phyloP scores from a whole-genome alignment of 306 rosid genomes.

The Acmispon strigosus region DNA sequence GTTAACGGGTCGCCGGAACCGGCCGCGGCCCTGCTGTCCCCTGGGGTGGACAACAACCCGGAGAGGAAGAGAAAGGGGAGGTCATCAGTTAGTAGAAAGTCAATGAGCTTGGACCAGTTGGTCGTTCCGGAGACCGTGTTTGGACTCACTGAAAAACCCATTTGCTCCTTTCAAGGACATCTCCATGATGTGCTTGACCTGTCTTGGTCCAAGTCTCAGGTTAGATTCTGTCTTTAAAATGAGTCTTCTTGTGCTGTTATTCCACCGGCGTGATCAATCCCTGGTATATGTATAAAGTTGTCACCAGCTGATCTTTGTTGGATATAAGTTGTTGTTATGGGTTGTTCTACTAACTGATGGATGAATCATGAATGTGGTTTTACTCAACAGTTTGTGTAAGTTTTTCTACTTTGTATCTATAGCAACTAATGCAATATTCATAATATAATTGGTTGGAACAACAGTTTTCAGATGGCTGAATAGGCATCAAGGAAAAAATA shows the following conservation, averaged over 20 bases:
- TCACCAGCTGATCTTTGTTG: neutral
- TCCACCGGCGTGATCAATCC: neutral
- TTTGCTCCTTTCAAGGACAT: constrained; percentile 87
- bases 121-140: constrained; percentile 69
- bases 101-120: constrained; percentile 70
- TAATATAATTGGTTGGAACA: neutral
- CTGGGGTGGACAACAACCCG: constrained; percentile 39
- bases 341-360: neutral
- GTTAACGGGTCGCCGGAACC: constrained; percentile 81
- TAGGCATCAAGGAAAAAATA: neutral
- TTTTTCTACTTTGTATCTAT: neutral
- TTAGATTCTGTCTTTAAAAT: constrained; percentile 32
- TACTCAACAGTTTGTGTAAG: neutral
- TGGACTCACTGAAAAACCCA: constrained; percentile 79
- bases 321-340: neutral
- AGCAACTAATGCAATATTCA: neutral
- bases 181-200: constrained; percentile 85
- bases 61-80: constrained; percentile 91
- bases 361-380: neutral
- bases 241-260: constrained; percentile 10
- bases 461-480: constrained; percentile 1
- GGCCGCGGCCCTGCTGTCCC: constrained; percentile 29
- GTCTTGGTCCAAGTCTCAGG: constrained; percentile 99
- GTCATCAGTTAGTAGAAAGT: constrained; percentile 66
- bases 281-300: neutral